Base-by-base conservation (phyloP, 192 early-diverging fungal species). In the Podila verticillata region DNA sequence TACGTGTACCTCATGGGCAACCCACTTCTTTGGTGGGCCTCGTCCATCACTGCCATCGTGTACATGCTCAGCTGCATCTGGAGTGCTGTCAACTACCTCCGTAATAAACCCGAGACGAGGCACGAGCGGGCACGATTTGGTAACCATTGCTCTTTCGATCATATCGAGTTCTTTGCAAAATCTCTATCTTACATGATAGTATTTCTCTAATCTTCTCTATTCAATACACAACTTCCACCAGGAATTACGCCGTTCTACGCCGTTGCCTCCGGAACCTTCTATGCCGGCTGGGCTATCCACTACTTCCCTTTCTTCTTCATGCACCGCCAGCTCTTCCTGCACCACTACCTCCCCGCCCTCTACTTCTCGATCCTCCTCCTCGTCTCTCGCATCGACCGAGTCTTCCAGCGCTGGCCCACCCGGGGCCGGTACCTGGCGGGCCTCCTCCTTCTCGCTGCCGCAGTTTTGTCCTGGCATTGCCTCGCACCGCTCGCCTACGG, bases 341-440 rank as follows among this genome's bases (percentile, higher is more conserved):
- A 97, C 75, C 95, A 98, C 72, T 98, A 97, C 71, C 87, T 96
- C 34, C 96, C 96, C 0, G 89, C 96, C n/a, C 85, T 97, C n/a
- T 96, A 95, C 84, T 93, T 96, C 73, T 89, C 90, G 24, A 87
- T 97, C 65, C 87, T 97, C 47, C 82, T 89, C 2, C 54, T 95
- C 28, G 91, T 89, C 44, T 85, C 81, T 24, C 64, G 90, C 5
- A 79, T 93, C 65, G 93, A 95, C 65, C 73, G 88, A 61, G 63
- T 24, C 5, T 47, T 59, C 47, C 69, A 71, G 36, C 30, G 30
- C 8, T 71, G 92, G 84, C 74, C 57, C 63, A 72, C 66, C 9
- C 77, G 85, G 54, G 66, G 75, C 60, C 47, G 75, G 39, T 74
- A 73, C 58, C 36, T 22, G 17, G 61, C 56, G 0, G 70, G 71